Base-by-base conservation (phyloP, 805 yeast genomes). In the Candida khao-thaluensis region DNA sequence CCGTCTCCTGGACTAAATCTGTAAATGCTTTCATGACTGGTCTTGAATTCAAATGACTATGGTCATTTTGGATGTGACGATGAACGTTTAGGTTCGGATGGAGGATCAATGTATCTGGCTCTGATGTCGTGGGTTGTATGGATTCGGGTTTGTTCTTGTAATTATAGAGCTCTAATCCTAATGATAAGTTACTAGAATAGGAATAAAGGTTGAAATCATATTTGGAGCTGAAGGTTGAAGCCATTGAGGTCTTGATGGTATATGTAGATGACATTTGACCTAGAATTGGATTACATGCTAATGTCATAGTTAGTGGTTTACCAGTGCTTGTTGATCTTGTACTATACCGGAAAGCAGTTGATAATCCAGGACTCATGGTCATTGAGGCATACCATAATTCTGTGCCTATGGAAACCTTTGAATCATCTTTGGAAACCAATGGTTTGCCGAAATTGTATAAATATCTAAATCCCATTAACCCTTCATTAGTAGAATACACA, bases 191-290 rank as follows among this genome's bases (percentile, higher is more conserved):
- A 38, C 95, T 85, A 48, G 86, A 85, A 53, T 91, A 90, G 0
- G 98, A 91, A 56, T 86, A 91, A 38, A 88, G 64, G 55, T 93
- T 93, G 60, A 93, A 91, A 53, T 87, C 95, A 54, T 88, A 90
- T 42, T 83, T 76, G 4, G 95, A 85, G 33, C 89, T 79, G 39
- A 91, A 81, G 0, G 95, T 82, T 1, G 91, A 78, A 21, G 77
- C 74, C 2, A 79, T 72, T 4, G 86, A 78, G 0, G 96, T 85
- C 52, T 82, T 81, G 23, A 89, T 87, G 1, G 96, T 79, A 56
- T 90, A 93, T 0, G 95, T 83, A 1, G 95, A 82, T 2, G 95
- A 82, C 2, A 93, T 62, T 48, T 89, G 90, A 2, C 99, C 99
- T 56, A 91, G 68, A 11, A 93, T 67, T 1, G 99, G 99, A 57